Evolutionary conservation across 164 flowering plant species (phyloP).

Genomic region (Umbilicus rupestris): DNA sequence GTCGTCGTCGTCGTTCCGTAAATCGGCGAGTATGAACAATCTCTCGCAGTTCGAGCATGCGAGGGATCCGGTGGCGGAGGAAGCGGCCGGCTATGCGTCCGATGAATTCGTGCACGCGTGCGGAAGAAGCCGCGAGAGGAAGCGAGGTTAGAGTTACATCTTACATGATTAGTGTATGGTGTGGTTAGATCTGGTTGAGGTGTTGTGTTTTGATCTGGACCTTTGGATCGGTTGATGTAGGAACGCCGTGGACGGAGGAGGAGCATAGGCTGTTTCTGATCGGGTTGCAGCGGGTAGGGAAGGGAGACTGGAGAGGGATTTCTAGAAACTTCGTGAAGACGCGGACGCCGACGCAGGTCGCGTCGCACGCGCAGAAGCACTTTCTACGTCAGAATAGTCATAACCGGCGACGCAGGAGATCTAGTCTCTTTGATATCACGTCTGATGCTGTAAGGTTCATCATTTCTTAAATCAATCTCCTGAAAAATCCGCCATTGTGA

Average conservation of each 20-base stretch:
- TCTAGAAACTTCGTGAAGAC: constrained; percentile 82
- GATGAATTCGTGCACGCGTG: constrained; percentile 77
- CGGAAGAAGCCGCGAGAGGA: constrained; percentile 64
- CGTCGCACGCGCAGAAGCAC: constrained; percentile 94
- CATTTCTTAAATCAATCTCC: not conserved
- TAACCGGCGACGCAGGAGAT: constrained; percentile 64
- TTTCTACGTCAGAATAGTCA: constrained; percentile 62
- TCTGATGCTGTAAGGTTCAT: constrained; percentile 37
- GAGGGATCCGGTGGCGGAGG: constrained; percentile 29
- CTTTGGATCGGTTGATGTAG: constrained; percentile 18
- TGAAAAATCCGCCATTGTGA: no score
- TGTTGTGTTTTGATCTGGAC: not conserved
- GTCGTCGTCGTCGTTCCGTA: constrained; percentile 35
- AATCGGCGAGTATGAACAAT: constrained; percentile 54
- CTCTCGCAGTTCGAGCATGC: constrained; percentile 39
- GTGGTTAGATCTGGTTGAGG: not conserved
- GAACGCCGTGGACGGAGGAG: constrained; percentile 95
- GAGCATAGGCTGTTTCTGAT: constrained; percentile 67
- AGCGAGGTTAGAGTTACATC: constrained; percentile 52
- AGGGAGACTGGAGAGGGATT: constrained; percentile 96
- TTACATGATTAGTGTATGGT: no score
- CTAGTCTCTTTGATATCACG: constrained; percentile 88
- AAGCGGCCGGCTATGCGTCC: constrained; percentile 61
- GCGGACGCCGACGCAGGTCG: constrained; percentile 89
- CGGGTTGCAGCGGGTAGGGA: constrained; percentile 78